These are phyloP conservation scores for Penicillium alfredii DNA, from an alignment of 495 filamentous ascomycete genomes.

Conservation along the genomic window DNA sequence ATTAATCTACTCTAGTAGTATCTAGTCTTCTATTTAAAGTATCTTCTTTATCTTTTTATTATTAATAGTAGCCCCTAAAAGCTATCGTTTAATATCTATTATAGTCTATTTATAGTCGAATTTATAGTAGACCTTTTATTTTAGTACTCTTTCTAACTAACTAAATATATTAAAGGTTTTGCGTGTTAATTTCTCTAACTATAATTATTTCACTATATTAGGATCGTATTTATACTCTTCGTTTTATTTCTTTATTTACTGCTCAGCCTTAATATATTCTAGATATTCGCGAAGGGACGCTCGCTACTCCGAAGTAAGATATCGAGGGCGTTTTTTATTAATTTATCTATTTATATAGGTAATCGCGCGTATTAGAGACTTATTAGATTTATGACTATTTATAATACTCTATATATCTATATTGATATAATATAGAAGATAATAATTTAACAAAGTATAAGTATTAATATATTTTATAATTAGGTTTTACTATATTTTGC, in stretches of 20 bases:
- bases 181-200: constrained; percentile 8
- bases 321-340: constrained; percentile 25
- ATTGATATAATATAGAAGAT: constrained; percentile 28
- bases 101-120: constrained; percentile 19
- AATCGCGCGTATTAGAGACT: constrained; percentile 23
- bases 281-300: constrained; percentile 23
- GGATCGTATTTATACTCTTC: constrained; percentile 4
- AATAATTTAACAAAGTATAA: constrained; percentile 32
- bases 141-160: constrained; percentile 10
- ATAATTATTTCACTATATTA: constrained; percentile 1
- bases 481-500: constrained; percentile 34
- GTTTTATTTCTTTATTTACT: constrained; percentile 3
- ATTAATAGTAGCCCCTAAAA: constrained; percentile 13
- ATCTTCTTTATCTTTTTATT: constrained; percentile 18
- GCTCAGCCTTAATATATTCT: constrained; percentile 6
- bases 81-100: constrained; percentile 19
- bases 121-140: constrained; percentile 11
- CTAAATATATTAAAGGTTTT: constrained; percentile 13
- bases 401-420: constrained; percentile 30
- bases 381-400: constrained; percentile 22
- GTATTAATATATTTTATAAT: constrained; percentile 30
- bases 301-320: constrained; percentile 21
- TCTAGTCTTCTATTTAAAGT: constrained; percentile 14
- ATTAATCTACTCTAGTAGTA: constrained; percentile 20
- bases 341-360: constrained; percentile 33